phyloP scores from a whole-genome alignment of 441 rosid species.

The Theobroma grandiflorum region DNA sequence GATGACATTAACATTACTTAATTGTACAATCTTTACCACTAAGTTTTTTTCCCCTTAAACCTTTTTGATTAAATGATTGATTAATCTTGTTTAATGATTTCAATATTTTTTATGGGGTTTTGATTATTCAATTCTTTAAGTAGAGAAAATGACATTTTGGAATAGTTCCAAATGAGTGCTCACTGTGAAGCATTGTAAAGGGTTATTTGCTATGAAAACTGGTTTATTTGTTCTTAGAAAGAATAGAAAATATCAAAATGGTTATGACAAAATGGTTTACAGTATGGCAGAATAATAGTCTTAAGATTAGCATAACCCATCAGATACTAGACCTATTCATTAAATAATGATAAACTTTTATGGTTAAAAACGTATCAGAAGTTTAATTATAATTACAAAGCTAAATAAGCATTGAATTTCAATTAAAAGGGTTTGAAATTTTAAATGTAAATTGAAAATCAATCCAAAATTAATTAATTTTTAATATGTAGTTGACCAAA shows the following conservation, averaged over 20 bases:
- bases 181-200: not conserved
- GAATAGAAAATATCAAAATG: not conserved
- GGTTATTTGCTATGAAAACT: not conserved
- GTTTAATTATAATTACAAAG: not conserved
- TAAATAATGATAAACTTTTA: not conserved
- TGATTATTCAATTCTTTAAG: not conserved
- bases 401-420: not conserved
- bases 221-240: not conserved
- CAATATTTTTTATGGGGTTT: not conserved
- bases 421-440: not conserved
- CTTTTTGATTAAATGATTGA: slow-evolving; percentile 5
- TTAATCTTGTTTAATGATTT: not conserved
- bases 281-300: too few relatives aligned
- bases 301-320: not conserved
- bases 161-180: not conserved
- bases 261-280: not conserved
- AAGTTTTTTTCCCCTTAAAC: not conserved
- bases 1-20: slow-evolving; percentile 11
- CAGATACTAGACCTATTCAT: not conserved
- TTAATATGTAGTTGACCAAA: not conserved
- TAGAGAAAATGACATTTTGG: slow-evolving; percentile 20
- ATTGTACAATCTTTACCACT: not conserved
- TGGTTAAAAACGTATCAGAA: not conserved
- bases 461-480: not conserved
- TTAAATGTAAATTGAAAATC: not conserved